phyloP scores from a whole-genome alignment of 352 stramenopile species.

The Phytophthora idaei region DNA sequence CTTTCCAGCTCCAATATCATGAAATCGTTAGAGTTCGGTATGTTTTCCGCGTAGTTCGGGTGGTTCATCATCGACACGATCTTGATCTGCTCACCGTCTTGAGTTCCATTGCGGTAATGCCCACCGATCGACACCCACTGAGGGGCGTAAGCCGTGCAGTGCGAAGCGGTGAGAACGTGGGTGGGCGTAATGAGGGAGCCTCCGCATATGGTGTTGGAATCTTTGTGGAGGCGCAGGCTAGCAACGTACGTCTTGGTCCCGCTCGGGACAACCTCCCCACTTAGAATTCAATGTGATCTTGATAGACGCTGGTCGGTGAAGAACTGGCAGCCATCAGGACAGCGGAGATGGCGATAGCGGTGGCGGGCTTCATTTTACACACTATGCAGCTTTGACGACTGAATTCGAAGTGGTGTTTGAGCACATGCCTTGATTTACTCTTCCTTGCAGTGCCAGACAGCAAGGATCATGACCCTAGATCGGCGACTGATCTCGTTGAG shows the following conservation, averaged over 20 bases:
- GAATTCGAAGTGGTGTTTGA: conserved; percentile 15
- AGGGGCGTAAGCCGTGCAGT: conserved; percentile 1
- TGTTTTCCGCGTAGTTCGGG: conserved; percentile 16
- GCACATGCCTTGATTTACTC: neutral
- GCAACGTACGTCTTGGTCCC: conserved; percentile 42
- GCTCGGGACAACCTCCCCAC: conserved; percentile 36
- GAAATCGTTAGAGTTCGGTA: conserved; percentile 32
- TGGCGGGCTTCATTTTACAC: conserved; percentile 5
- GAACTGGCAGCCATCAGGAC: neutral
- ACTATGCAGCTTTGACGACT: neutral
- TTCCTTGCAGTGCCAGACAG: neutral
- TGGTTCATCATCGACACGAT: conserved; percentile 26
- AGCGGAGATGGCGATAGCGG: neutral
- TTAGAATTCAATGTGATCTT: conserved; percentile 31
- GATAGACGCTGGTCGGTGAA: neutral
- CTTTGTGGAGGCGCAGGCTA: conserved; percentile 13
- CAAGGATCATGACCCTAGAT: neutral
- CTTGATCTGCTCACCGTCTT: conserved; percentile 21
- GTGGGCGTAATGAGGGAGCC: conserved; percentile 20
- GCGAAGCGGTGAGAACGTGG: conserved; percentile 19
- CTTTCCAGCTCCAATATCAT: conserved; percentile 49
- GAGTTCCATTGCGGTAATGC: conserved; percentile 21
- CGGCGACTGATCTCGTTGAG: neutral
- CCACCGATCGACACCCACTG: conserved; percentile 13
- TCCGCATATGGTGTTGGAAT: conserved; percentile 17